Evolutionary conservation across 768 basidiomycete species (phyloP).

Genomic region (Lactarius sanguifluus): DNA sequence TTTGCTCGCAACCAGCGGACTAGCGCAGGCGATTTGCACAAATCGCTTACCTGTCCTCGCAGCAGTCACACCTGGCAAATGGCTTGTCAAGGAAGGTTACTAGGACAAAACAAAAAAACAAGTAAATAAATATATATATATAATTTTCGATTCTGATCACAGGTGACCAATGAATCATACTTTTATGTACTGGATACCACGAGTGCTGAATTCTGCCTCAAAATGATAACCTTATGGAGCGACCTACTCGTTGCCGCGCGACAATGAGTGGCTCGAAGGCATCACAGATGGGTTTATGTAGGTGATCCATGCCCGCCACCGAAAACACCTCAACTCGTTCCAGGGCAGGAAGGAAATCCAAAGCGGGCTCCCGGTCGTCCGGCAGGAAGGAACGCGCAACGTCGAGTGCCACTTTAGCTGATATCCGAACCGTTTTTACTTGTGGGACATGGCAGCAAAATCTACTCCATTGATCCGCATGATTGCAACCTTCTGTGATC

Average conservation of each 20-base stretch:
- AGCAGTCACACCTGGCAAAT: no score
- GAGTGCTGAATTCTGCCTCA: no score
- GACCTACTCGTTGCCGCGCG: not conserved
- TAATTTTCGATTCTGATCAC: no score
- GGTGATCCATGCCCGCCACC: fast-evolving
- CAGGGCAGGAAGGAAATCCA: not conserved
- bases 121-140: no score
- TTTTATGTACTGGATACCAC: no score
- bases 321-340: not conserved
- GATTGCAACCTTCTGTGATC: not conserved
- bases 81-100: no score
- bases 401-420: not conserved
- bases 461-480: not conserved
- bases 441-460: not conserved
- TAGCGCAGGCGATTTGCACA: no score
- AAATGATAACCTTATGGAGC: not conserved
- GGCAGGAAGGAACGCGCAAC: not conserved
- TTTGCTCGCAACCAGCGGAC: no score
- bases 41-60: no score
- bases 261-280: constrained; percentile 2
- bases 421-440: not conserved
- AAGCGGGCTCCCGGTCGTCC: not conserved
- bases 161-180: no score
- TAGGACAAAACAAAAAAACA: no score
- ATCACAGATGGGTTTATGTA: not conserved